Evolutionary conservation across 169 alveolate genomes (phyloP), one percentile per base, ranked within the genome.

Genomic region (Cryptosporidium andersoni): DNA sequence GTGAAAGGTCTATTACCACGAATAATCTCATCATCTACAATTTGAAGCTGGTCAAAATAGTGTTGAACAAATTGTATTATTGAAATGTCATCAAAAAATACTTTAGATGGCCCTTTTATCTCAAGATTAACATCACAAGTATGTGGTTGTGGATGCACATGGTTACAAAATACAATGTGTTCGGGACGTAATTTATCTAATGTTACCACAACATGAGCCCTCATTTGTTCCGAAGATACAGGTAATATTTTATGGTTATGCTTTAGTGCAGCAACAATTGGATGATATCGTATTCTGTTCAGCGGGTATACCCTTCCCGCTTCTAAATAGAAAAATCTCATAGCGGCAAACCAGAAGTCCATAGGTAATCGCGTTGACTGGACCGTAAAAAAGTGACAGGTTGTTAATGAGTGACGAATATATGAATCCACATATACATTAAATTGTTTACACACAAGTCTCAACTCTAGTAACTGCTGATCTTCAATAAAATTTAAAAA

Each of bases 321-420:
- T 48, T 74, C 85, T 47, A 74, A 49, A 25, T 58, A 74, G 34
- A 74, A 74, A 14, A 74, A 74, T 34, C 74, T 74, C 14, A 58
- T 58, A 42, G 62, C 85, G 16, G 85, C 62, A 58, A 74, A 74
- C 85, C 85, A 74, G 47, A 74, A 74, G 60, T 74, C 85, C 62
- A 74, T 55, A 6, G 85, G 55, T 55, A 74, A 8, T 43, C 85
- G 55, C 3, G 68, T 74, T 16, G 60, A 49, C 45, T 66, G 74
- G 25, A 74, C 68, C 16, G 55, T 74, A 60, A 74, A 74, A 52
- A 74, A 74, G 25, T 74, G 60, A 25, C 85, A 74, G 45, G 36
- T 58, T 42, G 55, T 74, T 58, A 74, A 14, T 58, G 65, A 74
- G 45, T 74, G 48, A 8, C 68, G 37, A 47, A 74, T 74, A 36